Evolutionary conservation across 129 eudicot species (phyloP).

Genomic region (Helianthus tuberosus): DNA sequence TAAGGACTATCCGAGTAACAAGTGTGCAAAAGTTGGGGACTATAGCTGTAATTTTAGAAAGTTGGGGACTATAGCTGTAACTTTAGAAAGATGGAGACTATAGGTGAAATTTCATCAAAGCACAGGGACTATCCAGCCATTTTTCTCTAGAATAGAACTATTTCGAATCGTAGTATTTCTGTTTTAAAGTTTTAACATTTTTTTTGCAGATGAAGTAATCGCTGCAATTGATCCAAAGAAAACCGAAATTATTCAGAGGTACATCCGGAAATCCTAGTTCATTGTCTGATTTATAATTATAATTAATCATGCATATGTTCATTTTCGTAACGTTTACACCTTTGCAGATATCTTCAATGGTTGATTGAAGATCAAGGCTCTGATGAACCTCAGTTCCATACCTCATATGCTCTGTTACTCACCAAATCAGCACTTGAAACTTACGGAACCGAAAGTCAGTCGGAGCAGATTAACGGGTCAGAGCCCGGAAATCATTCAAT

Average conservation of each 20-base stretch:
- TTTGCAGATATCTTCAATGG: constrained; percentile 91
- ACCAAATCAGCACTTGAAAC: constrained; percentile 81
- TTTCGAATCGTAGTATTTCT: neutral
- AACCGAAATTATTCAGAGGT: constrained; percentile 88
- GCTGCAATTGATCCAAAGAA: constrained; percentile 90
- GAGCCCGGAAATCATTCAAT: constrained; percentile 39
- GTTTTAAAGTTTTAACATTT: constrained; percentile 18
- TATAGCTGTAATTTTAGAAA: too few species aligned
- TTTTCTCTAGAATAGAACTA: neutral
- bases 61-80: too few species aligned
- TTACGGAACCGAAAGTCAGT: constrained; percentile 38
- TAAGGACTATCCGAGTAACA: too few species aligned
- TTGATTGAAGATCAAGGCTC: constrained; percentile 95
- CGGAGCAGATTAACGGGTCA: constrained; percentile 34
- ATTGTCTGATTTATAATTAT: neutral
- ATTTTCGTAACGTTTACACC: constrained; percentile 11
- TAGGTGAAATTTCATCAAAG: too few species aligned
- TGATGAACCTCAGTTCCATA: constrained; percentile 80
- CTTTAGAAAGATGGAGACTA: too few species aligned
- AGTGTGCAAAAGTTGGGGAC: too few species aligned
- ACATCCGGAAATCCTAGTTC: constrained; percentile 5
- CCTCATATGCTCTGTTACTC: constrained; percentile 87
- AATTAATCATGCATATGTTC: neutral
- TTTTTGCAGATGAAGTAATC: constrained; percentile 72
- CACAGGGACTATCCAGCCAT: too few species aligned